A percentile compares a stretch with the other conserved stretches of the same genome.
Conservation (phyloP, 768 basidiomycete species). For the Lenzites betulinus region DNA sequence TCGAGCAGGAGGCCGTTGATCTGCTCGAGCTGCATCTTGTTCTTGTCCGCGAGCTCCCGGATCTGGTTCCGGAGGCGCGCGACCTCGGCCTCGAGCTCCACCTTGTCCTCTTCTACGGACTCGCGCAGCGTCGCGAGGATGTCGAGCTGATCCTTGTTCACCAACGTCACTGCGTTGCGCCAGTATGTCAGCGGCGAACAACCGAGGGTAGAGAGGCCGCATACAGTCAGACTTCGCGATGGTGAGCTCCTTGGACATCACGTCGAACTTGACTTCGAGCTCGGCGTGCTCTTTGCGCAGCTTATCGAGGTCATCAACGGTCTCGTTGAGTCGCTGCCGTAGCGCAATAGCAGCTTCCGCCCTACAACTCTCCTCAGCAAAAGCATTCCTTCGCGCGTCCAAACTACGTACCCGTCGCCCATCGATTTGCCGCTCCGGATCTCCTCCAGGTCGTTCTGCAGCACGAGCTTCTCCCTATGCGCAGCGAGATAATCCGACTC, state of each 20-base stretch:
- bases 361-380: slow-evolving; percentile 39
- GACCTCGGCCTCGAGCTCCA: slow-evolving; percentile 68
- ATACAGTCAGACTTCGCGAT: slow-evolving; percentile 85
- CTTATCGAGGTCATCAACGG: slow-evolving; percentile 75
- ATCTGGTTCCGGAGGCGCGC: slow-evolving; percentile 65
- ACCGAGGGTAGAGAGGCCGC: slow-evolving; percentile 28
- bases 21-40: slow-evolving; percentile 88
- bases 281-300: slow-evolving; percentile 69
- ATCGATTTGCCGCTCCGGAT: slow-evolving; percentile 83
- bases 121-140: slow-evolving; percentile 85
- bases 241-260: slow-evolving; percentile 65
- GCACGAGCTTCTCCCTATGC: slow-evolving; percentile 78
- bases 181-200: not conserved
- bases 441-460: slow-evolving; percentile 84
- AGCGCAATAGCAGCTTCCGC: slow-evolving; percentile 88
- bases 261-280: slow-evolving; percentile 69
- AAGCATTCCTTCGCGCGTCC: not conserved
- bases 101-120: slow-evolving; percentile 87
- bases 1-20: slow-evolving; percentile 84
- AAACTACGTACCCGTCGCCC: slow-evolving; percentile 69
- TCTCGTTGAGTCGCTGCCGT: slow-evolving; percentile 84
- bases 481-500: slow-evolving; percentile 84
- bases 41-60: slow-evolving; percentile 77
- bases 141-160: slow-evolving; percentile 92
- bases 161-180: slow-evolving; percentile 67